phyloP scores from a whole-genome alignment of 441 rosid species.

The Iberis amara region DNA sequence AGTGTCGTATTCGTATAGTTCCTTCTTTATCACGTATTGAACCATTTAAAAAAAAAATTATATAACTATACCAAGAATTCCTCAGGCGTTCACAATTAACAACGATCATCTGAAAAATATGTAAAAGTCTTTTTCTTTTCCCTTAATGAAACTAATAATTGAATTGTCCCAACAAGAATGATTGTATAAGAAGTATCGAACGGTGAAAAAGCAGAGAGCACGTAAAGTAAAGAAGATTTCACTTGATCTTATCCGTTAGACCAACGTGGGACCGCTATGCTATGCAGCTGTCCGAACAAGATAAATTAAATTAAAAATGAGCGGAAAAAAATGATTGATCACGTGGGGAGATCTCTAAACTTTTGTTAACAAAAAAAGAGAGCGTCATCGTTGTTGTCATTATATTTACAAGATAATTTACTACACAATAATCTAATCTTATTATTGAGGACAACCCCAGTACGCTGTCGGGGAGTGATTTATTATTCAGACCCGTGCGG shows the following conservation, averaged over 20 bases:
- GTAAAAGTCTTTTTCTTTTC: background rate
- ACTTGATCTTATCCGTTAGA: slow-evolving; percentile 28
- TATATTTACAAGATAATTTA: no score
- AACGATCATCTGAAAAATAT: no score
- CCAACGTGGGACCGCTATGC: slow-evolving; percentile 15
- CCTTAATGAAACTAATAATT: no score
- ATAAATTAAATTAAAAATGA: background rate
- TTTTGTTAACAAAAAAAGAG: background rate
- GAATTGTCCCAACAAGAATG: background rate
- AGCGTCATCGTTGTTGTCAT: background rate
- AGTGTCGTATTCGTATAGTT: no score
- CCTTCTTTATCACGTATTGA: no score
- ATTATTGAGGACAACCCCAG: no score
- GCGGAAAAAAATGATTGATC: background rate
- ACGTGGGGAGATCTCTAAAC: slow-evolving; percentile 24
- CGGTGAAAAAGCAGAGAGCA: slow-evolving; percentile 1
- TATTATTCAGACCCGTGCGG: no score
- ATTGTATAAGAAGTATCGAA: background rate
- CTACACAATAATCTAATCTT: no score
- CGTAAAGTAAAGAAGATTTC: background rate
- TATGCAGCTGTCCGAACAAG: slow-evolving; percentile 24
- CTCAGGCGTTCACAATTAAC: no score
- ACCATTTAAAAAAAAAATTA: no score
- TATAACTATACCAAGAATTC: no score
- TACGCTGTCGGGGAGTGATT: no score